phyloP scores from a whole-genome alignment of 192 early-diverging fungal genomes.

The Mortierella claussenii region DNA sequence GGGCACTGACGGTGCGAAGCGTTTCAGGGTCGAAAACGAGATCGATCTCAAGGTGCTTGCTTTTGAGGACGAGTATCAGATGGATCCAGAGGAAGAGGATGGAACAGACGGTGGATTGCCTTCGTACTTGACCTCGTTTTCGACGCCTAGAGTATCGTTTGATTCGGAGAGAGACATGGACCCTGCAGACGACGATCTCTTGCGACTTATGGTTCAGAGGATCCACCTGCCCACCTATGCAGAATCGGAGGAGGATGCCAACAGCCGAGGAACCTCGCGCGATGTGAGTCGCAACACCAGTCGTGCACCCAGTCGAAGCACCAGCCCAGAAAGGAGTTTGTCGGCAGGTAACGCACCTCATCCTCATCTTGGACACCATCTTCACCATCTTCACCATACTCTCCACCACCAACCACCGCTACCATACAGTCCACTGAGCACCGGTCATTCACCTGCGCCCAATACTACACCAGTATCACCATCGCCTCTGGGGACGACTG shows the following conservation, averaged over 20 bases:
- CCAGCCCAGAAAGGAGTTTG: conserved; percentile 24
- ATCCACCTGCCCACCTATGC: conserved; percentile 47
- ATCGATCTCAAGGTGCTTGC: conserved; percentile 43
- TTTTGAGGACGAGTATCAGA: conserved; percentile 32
- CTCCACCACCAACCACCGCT: neutral
- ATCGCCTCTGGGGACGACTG: conserved; percentile 1
- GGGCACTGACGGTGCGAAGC: conserved; percentile 27
- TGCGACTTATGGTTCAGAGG: conserved; percentile 23
- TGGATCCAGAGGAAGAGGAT: conserved; percentile 11
- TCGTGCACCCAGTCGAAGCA: conserved; percentile 21
- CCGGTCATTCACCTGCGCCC: conserved; percentile 6
- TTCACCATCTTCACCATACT: conserved; percentile 3
- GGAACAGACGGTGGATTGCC: conserved; percentile 23
- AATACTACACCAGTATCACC: neutral
- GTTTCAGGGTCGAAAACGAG: conserved; percentile 38
- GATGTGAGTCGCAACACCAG: conserved; percentile 26
- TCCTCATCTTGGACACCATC: neutral
- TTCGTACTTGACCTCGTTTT: conserved; percentile 43
- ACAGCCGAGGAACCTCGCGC: conserved; percentile 28
- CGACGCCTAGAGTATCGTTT: conserved; percentile 42
- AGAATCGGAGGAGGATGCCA: conserved; percentile 39
- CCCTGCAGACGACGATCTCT: conserved; percentile 30
- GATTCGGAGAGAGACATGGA: conserved; percentile 47
- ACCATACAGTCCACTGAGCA: conserved; percentile 4
- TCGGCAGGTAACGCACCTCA: conserved; percentile 1